Conservation (phyloP, 164 flowering plant species). For the Nelumbo lutea region DNA sequence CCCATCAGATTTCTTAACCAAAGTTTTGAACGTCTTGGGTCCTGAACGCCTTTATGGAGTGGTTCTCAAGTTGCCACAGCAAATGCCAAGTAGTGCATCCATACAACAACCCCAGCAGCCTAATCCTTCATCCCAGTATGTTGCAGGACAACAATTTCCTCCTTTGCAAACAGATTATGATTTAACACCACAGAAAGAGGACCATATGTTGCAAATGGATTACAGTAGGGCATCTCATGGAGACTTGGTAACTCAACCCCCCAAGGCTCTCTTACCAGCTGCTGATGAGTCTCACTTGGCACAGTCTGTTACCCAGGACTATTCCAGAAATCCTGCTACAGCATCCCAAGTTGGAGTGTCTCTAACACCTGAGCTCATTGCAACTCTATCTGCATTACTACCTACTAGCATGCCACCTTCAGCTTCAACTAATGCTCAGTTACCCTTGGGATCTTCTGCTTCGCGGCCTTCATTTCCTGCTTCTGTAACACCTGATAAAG, state of each 20-base stretch:
- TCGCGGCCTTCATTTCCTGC: constrained; percentile 21
- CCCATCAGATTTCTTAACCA: constrained; percentile 80
- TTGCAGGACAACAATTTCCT: constrained; percentile 39
- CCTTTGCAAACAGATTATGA: constrained; percentile 35
- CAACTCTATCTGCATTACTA: constrained; percentile 61
- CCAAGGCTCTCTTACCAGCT: constrained; percentile 26
- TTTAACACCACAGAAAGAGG: constrained; percentile 34
- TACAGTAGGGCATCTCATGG: constrained; percentile 38
- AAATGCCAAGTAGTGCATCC: constrained; percentile 25
- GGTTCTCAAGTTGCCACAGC: constrained; percentile 71
- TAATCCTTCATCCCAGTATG: constrained; percentile 23
- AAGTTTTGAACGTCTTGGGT: constrained; percentile 64
- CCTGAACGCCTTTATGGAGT: constrained; percentile 96
- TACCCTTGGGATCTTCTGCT: constrained; percentile 23
- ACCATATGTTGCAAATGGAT: constrained; percentile 34
- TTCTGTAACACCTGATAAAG: constrained; percentile 24
- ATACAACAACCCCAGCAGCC: constrained; percentile 32
- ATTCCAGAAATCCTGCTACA: constrained; percentile 25
- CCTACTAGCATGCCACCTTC: constrained; percentile 51
- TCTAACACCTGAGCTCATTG: constrained; percentile 89
- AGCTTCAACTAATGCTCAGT: constrained; percentile 28
- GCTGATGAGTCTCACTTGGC: constrained; percentile 28
- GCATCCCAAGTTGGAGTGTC: constrained; percentile 40
- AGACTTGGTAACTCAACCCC: constrained; percentile 25
- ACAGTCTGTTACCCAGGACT: constrained; percentile 37